Percentiles rank a stretch among this genome's conserved stretches.
These are phyloP conservation scores for Bryoglossum gracile DNA, from an alignment of 495 filamentous ascomycete species.

Conservation along the genomic window DNA sequence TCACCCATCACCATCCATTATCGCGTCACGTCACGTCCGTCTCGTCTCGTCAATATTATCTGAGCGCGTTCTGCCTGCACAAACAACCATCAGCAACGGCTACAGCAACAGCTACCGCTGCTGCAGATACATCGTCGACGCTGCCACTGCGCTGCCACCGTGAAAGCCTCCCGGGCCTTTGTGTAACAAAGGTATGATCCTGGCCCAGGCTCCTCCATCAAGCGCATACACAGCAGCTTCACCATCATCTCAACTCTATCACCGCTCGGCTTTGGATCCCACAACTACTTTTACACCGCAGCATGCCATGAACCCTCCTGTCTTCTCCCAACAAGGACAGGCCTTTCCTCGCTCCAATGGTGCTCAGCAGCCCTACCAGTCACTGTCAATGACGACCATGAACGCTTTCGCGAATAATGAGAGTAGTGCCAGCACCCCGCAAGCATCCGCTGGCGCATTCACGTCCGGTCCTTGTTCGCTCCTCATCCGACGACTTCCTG, in stretches of 20 bases:
- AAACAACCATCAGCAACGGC: neutral
- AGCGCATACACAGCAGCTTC: slow-evolving; percentile 11
- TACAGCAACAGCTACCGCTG: neutral
- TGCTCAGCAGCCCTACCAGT: slow-evolving; percentile 21
- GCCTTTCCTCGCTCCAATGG: slow-evolving; percentile 22
- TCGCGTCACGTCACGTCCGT: neutral
- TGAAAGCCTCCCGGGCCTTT: slow-evolving; percentile 4
- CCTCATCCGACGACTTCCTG: slow-evolving; percentile 69
- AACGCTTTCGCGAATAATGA: slow-evolving; percentile 21
- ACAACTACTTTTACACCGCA: slow-evolving; percentile 17
- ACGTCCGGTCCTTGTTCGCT: slow-evolving; percentile 18
- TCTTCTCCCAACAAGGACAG: slow-evolving; percentile 21
- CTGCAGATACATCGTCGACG: neutral
- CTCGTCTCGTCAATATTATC: neutral
- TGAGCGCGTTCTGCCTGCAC: neutral
- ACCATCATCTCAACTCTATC: neutral
- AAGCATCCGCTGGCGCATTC: slow-evolving; percentile 13
- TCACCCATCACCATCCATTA: too few relatives aligned
- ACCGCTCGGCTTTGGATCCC: slow-evolving; percentile 9
- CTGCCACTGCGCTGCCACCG: too few relatives aligned
- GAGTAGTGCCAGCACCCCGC: slow-evolving; percentile 12
- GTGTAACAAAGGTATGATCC: slow-evolving; percentile 20
- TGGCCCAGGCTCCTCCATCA: slow-evolving; percentile 8
- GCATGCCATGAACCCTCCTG: slow-evolving; percentile 27
- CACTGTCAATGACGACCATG: slow-evolving; percentile 24